phyloP scores from a whole-genome alignment of 306 rosid species.

The Urtica urens region DNA sequence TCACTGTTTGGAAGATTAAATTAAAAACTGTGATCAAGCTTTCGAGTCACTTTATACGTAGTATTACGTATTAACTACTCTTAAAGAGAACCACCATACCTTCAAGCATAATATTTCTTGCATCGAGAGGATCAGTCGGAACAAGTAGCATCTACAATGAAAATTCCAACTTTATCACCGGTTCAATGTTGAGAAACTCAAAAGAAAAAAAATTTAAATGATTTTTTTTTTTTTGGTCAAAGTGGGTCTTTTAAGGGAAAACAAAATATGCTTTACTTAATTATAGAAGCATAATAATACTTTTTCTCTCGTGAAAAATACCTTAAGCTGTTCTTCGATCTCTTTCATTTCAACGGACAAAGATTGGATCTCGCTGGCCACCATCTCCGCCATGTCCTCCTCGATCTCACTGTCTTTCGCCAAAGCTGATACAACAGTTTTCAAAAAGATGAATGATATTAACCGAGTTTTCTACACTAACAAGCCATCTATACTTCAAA shows the following conservation, averaged over 20 bases:
- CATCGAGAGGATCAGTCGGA: constrained; percentile 95
- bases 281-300: neutral
- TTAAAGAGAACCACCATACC: constrained; percentile 35
- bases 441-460: constrained; percentile 1
- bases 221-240: too few species aligned
- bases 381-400: constrained; percentile 88
- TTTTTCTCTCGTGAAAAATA: constrained; percentile 7
- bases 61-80: neutral
- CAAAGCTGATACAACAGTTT: constrained; percentile 42
- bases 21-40: neutral
- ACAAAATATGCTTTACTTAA: neutral
- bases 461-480: neutral
- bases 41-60: neutral
- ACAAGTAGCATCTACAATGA: constrained; percentile 49
- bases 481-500: constrained; percentile 1
- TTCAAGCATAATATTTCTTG: constrained; percentile 92
- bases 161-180: constrained; percentile 7
- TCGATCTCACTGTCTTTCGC: constrained; percentile 69
- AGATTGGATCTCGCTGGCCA: constrained; percentile 53
- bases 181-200: too few species aligned
- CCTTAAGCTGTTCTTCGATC: constrained; percentile 67
- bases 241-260: too few species aligned
- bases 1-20: constrained; percentile 49
- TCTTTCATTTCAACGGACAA: constrained; percentile 54
- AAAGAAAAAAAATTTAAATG: too few species aligned